Conservation (phyloP, 805 yeast species). For the Schwanniomyces pseudopolymorphus region DNA sequence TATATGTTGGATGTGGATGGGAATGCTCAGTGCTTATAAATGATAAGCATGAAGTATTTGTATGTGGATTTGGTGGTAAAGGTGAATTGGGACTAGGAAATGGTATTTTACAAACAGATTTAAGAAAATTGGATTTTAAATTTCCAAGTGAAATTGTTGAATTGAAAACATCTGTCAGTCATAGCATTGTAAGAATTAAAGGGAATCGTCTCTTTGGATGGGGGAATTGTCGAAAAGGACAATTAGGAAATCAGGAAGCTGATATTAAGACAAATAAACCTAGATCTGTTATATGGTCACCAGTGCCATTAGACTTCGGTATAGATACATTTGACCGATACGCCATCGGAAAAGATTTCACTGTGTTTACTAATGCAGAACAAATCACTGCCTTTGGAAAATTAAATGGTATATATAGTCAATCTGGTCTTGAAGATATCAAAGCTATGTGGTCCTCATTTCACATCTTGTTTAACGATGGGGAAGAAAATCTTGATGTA, state of each 20-base stretch:
- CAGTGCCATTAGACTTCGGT: constrained; percentile 17
- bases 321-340: constrained; percentile 9
- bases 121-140: constrained; percentile 8
- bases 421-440: constrained; percentile 4
- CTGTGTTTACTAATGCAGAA: constrained; percentile 30
- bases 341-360: constrained; percentile 60
- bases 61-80: constrained; percentile 62
- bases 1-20: constrained; percentile 73
- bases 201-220: constrained; percentile 56
- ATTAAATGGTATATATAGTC: constrained; percentile 2
- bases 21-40: constrained; percentile 60
- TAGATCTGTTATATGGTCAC: constrained; percentile 20
- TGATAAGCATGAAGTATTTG: constrained; percentile 38
- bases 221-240: constrained; percentile 70
- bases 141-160: constrained; percentile 5
- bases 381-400: constrained; percentile 19
- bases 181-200: constrained; percentile 36
- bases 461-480: constrained; percentile 41
- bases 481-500: constrained; percentile 14
- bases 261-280: constrained; percentile 8
- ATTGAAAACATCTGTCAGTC: constrained; percentile 45
- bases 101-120: constrained; percentile 5
- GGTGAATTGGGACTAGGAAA: constrained; percentile 70
- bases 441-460: constrained; percentile 78
- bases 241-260: constrained; percentile 28